phyloP scores from a whole-genome alignment of 163 green algal genomes.

The Prototheca wickerhamii region DNA sequence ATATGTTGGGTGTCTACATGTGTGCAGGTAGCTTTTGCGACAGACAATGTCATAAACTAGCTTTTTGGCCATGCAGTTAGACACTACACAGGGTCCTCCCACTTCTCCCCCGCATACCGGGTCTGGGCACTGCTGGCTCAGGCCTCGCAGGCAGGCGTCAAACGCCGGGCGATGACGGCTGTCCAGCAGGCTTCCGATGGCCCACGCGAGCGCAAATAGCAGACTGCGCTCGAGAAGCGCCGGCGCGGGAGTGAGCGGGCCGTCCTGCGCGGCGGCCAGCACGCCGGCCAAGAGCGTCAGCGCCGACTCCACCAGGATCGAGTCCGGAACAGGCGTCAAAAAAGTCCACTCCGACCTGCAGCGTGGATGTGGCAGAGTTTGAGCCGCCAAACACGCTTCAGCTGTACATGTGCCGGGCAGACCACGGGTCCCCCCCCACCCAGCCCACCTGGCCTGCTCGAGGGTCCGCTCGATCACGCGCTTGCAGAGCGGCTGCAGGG shows the following conservation, averaged over 20 bases:
- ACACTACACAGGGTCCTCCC: constrained; percentile 8
- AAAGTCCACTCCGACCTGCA: no score
- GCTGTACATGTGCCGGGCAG: no score
- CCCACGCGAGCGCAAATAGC: constrained; percentile 80
- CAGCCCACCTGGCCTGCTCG: constrained; percentile 48
- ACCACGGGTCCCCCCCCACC: background rate
- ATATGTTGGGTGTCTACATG: no score
- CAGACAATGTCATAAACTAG: background rate
- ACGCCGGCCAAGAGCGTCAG: no score
- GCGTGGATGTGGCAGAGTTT: no score
- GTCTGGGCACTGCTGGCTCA: constrained; percentile 26
- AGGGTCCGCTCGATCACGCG: constrained; percentile 70
- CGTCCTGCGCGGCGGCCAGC: background rate
- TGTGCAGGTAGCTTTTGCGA: no score
- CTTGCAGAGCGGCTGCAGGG: constrained; percentile 62
- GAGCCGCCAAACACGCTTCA: no score
- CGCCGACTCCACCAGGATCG: no score
- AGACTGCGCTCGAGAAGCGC: constrained; percentile 70
- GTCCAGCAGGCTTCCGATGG: constrained; percentile 72
- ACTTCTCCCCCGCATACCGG: background rate
- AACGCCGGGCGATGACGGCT: constrained; percentile 60
- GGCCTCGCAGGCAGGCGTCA: constrained; percentile 58
- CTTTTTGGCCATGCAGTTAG: background rate
- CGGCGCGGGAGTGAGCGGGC: background rate
- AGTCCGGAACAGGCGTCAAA: no score